Percentiles rank a stretch among this genome's conserved stretches.
Conservation (phyloP, 2,329 filamentous ascomycete species). For the Colletotrichum incanum region DNA sequence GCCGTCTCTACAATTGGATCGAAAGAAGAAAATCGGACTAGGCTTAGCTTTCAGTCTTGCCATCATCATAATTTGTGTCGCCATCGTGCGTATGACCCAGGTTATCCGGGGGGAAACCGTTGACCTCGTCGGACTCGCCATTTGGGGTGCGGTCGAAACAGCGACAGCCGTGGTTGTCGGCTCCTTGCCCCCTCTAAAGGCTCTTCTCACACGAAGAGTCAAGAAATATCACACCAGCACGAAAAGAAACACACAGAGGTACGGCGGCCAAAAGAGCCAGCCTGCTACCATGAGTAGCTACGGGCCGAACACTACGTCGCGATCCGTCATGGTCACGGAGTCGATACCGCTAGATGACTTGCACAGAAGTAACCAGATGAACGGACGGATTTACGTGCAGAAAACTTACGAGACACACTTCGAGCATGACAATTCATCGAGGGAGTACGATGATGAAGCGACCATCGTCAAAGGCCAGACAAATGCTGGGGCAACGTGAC, state of each 20-base stretch:
- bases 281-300: neutral
- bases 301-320: slow-evolving; percentile 10
- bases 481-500: neutral
- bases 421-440: slow-evolving; percentile 16
- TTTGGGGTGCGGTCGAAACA: slow-evolving; percentile 39
- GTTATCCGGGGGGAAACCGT: slow-evolving; percentile 41
- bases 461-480: slow-evolving; percentile 16
- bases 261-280: neutral
- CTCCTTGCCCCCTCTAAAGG: slow-evolving; percentile 39
- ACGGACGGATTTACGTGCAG: slow-evolving; percentile 43
- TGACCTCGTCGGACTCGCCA: slow-evolving; percentile 45
- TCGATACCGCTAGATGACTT: slow-evolving; percentile 44
- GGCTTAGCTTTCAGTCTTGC: slow-evolving; percentile 45
- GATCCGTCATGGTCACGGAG: slow-evolving; percentile 37
- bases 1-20: slow-evolving; percentile 43
- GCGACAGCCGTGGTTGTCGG: slow-evolving; percentile 44
- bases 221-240: slow-evolving; percentile 23
- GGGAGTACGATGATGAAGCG: slow-evolving; percentile 28
- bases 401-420: slow-evolving; percentile 36
- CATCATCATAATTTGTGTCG: slow-evolving; percentile 46
- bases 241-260: slow-evolving; percentile 17
- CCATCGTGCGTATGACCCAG: slow-evolving; percentile 46
- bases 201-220: slow-evolving; percentile 19
- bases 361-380: slow-evolving; percentile 36
- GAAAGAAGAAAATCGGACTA: slow-evolving; percentile 44